Base-by-base conservation (phyloP, 768 basidiomycete genomes). In the Kwoniella botswanensis region DNA sequence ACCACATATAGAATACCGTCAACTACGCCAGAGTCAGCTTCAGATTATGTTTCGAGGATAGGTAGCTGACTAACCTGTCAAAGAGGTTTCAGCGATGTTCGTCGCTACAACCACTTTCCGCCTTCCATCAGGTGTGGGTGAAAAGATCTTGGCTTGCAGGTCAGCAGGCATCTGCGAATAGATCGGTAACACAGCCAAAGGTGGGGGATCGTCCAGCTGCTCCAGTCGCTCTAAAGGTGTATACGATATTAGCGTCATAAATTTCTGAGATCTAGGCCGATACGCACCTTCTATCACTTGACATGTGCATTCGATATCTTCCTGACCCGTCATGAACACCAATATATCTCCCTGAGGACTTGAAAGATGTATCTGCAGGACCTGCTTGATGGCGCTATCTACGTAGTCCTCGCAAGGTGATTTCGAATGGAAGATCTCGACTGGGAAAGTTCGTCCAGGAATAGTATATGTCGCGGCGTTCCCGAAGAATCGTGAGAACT, bases 141-240 rank as follows among this genome's bases (percentile, higher is more conserved):
- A 92, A 77, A 98, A 98, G 71, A 99, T 99, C 83, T 94, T 96
- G 24, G 97, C 96, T 82, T 99, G 97, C 46, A 99, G 85, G 85
- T 98, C 97, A 6, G 97, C 97, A 11, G 97, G 97, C 97, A 98
- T 98, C 82, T 98, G 96, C 3, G 97, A 98, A 84, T 99, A 98
- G 73, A 98, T 99, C 6, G 97, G 97, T 41, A 99, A 86, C n/a
- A 98, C 90, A 1, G 94, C 90, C 26, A 98, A 85, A 2, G 91
- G 89, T 0, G 92, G 86, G 12, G 94, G 92, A 13, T 98, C 94
- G 78, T 96, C 91, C n/a, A 98, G 86, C 77, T 98, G 94, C 1
- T 88, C 87, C 50, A 98, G 86, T 35, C 97, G 93, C 84, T 99
- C 97, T 96, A 78, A 26, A 53, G 12, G 1, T 35, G 35, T 35